These are phyloP conservation scores for Trichosporon sp. DNA, from an alignment of 1,284 basidiomycete species.

Conservation along the genomic window DNA sequence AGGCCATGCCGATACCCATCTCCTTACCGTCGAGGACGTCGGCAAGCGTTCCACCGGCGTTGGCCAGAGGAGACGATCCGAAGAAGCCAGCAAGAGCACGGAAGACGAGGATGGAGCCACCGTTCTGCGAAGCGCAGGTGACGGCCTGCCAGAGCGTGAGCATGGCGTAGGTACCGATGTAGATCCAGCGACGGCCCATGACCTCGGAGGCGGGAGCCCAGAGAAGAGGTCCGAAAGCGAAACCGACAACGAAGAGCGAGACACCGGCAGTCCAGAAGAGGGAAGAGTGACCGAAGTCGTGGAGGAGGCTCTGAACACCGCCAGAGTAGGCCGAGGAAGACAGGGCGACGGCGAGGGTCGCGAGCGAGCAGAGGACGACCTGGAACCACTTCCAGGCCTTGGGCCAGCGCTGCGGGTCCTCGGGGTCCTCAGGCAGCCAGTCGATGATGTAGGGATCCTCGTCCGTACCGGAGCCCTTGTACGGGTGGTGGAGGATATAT, in stretches of 20 bases:
- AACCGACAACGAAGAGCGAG: constrained; percentile 49
- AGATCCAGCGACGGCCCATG: constrained; percentile 64
- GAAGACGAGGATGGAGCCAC: constrained; percentile 45
- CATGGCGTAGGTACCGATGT: constrained; percentile 62
- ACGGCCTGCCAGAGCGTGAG: constrained; percentile 49
- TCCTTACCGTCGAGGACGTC: constrained; percentile 51
- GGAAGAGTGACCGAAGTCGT: constrained; percentile 36
- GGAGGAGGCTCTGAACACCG: constrained; percentile 37
- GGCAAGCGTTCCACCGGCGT: constrained; percentile 53
- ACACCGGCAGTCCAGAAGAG: constrained; percentile 45
- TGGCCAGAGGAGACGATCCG: constrained; percentile 54
- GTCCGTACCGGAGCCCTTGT: constrained; percentile 54
- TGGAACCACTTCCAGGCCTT: constrained; percentile 44
- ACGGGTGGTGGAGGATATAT: constrained; percentile 50
- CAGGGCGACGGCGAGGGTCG: constrained; percentile 48
- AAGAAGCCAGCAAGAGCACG: constrained; percentile 53
- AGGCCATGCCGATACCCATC: constrained; percentile 48
- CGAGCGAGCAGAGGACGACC: constrained; percentile 37
- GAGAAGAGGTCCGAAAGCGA: constrained; percentile 48
- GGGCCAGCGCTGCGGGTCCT: constrained; percentile 49
- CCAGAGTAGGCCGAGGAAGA: constrained; percentile 46
- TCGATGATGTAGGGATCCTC: constrained; percentile 56
- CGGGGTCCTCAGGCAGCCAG: constrained; percentile 45
- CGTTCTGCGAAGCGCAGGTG: constrained; percentile 40
- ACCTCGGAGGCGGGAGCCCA: constrained; percentile 62